Percentiles rank a stretch among this genome's conserved stretches.
Conservation (phyloP, 2,329 filamentous ascomycete genomes). For the Neonectria coccinea region DNA sequence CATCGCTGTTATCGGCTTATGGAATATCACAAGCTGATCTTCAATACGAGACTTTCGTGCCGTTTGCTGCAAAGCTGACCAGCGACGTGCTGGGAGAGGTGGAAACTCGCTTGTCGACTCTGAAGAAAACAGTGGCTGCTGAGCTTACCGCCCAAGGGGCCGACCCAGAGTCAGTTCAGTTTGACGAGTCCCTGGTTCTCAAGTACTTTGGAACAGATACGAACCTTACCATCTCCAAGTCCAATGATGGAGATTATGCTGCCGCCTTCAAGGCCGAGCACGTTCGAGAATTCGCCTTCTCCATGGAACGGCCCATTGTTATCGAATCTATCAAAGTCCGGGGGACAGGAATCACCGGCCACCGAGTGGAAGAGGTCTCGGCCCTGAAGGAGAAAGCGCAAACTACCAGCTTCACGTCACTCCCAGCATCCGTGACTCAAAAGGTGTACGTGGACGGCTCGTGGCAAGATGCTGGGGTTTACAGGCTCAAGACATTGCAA, state of each 20-base stretch:
- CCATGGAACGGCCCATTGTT: conserved; percentile 51
- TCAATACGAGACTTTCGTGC: conserved; percentile 52
- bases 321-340: conserved; percentile 54
- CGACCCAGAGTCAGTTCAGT: conserved; percentile 51
- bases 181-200: conserved; percentile 58
- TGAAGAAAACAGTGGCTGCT: conserved; percentile 49
- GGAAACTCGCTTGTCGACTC: conserved; percentile 34
- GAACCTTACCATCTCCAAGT: conserved; percentile 57
- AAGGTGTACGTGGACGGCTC: conserved; percentile 19
- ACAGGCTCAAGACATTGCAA: conserved; percentile 14
- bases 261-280: conserved; percentile 53
- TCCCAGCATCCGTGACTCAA: conserved; percentile 1
- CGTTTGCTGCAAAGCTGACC: conserved; percentile 43
- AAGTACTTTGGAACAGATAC: conserved; percentile 60
- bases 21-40: conserved; percentile 57
- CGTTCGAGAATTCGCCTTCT: conserved; percentile 56
- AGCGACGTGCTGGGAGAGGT: conserved; percentile 29
- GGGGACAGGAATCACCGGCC: conserved; percentile 20
- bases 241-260: conserved; percentile 51
- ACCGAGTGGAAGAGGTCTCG: neutral
- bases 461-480: conserved; percentile 25
- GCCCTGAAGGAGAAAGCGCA: neutral
- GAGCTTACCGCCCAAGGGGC: conserved; percentile 58
- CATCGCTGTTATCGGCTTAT: conserved; percentile 57
- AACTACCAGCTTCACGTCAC: neutral